These are phyloP conservation scores for Daedaleopsis nitida DNA, from an alignment of 768 basidiomycete species.

Conservation along the genomic window DNA sequence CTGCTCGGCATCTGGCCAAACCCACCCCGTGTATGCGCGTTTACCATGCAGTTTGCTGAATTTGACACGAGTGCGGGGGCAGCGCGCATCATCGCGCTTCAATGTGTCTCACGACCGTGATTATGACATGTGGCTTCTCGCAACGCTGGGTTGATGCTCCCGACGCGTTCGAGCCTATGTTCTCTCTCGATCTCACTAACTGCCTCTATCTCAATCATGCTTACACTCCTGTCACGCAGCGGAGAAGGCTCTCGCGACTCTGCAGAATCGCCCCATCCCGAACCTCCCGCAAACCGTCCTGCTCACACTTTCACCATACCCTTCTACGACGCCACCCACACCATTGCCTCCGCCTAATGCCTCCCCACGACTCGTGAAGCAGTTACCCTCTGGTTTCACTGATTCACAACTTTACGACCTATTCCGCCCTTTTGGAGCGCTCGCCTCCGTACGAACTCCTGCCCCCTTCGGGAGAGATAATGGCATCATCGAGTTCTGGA, in stretches of 20 bases:
- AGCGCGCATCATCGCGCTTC: neutral
- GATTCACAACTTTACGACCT: constrained; percentile 82
- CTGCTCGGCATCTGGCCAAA: neutral
- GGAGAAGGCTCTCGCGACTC: constrained; percentile 84
- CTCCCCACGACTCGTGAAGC: constrained; percentile 79
- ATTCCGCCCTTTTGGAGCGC: constrained; percentile 81
- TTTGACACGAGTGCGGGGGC: neutral
- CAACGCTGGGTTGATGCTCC: neutral
- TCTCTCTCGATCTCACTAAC: no score
- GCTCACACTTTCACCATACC: constrained; percentile 80
- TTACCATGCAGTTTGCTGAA: neutral
- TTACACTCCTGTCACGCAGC: constrained; percentile 45
- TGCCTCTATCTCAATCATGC: constrained; percentile 7
- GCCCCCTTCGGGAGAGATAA: constrained; percentile 78
- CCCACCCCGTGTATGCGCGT: neutral
- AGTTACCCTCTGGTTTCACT: constrained; percentile 68
- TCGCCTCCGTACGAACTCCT: constrained; percentile 75
- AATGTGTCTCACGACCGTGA: neutral
- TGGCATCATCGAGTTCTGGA: constrained; percentile 84
- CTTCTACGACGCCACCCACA: constrained; percentile 75
- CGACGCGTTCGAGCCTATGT: neutral
- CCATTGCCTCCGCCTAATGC: constrained; percentile 77
- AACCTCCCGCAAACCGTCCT: constrained; percentile 57
- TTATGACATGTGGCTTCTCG: neutral
- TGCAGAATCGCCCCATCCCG: constrained; percentile 75